phyloP scores from a whole-genome alignment of 2,329 filamentous ascomycete genomes.

The Nemania diffusa region DNA sequence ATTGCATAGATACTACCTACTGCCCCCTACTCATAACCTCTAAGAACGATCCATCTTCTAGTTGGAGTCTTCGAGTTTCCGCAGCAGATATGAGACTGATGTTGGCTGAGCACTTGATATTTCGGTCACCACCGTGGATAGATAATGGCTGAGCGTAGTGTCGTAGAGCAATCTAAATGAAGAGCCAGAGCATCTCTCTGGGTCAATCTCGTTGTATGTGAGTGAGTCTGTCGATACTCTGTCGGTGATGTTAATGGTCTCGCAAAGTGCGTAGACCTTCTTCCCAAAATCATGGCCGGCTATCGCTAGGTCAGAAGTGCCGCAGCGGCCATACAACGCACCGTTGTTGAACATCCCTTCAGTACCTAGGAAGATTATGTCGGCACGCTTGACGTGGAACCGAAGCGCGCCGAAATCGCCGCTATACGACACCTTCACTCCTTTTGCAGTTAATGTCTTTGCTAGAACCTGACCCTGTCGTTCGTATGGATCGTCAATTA shows the following conservation, averaged over 20 bases:
- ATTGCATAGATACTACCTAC: slow-evolving; percentile 20
- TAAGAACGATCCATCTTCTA: slow-evolving; percentile 48
- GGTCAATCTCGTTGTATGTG: slow-evolving; percentile 92
- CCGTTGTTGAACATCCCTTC: slow-evolving; percentile 98
- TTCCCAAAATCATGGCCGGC: slow-evolving; percentile 79
- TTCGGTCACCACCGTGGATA: slow-evolving; percentile 91
- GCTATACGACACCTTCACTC: slow-evolving; percentile 82
- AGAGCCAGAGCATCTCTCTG: slow-evolving; percentile 68
- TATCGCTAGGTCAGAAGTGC: slow-evolving; percentile 88
- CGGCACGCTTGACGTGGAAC: slow-evolving; percentile 73
- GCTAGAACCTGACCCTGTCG: slow-evolving; percentile 69
- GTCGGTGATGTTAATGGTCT: slow-evolving; percentile 91
- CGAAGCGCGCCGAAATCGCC: slow-evolving; percentile 79
- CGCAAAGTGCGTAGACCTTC: slow-evolving; percentile 88
- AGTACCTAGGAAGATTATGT: slow-evolving; percentile 83
- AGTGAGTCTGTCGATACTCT: slow-evolving; percentile 91
- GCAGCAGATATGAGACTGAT: slow-evolving; percentile 75
- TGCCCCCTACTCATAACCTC: slow-evolving; percentile 14
- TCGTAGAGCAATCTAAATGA: slow-evolving; percentile 82
- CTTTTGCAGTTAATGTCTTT: slow-evolving; percentile 72
- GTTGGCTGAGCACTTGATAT: slow-evolving; percentile 87
- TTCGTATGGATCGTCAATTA: slow-evolving; percentile 77
- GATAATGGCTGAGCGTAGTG: slow-evolving; percentile 86
- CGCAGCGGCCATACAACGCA: slow-evolving; percentile 85
- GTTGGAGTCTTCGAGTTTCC: slow-evolving; percentile 66